Conservation (phyloP, 1,284 basidiomycete genomes). For the Phaffia rhodozyma region DNA sequence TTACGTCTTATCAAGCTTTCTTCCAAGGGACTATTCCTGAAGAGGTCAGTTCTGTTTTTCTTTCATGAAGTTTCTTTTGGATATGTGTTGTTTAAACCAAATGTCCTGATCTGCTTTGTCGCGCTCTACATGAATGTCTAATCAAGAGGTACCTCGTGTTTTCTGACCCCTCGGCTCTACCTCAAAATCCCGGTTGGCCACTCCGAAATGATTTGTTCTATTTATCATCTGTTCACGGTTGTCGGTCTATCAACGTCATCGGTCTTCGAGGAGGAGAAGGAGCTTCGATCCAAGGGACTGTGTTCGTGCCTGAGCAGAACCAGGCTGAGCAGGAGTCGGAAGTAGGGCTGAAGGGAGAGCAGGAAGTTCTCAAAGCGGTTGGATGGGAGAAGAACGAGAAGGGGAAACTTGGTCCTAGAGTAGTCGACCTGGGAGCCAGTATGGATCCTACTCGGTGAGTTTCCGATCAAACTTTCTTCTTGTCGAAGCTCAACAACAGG, state of each 20-base stretch:
- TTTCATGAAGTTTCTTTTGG: background rate
- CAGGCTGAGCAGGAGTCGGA: constrained; percentile 1
- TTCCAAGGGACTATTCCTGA: background rate
- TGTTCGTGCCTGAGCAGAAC: background rate
- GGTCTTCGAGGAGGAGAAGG: constrained; percentile 49
- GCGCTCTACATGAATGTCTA: background rate
- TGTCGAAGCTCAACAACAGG: background rate
- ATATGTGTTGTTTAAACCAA: background rate
- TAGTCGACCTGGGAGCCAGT: constrained; percentile 85
- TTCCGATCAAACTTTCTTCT: background rate
- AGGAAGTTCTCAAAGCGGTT: constrained; percentile 43
- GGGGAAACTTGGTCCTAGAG: constrained; percentile 72
- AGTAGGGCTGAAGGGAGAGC: constrained; percentile 18
- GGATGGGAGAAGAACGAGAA: constrained; percentile 90
- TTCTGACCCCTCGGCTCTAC: constrained; percentile 71
- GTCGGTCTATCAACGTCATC: constrained; percentile 51
- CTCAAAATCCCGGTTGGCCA: constrained; percentile 80
- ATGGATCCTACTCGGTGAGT: constrained; percentile 69
- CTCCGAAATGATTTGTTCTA: constrained; percentile 82
- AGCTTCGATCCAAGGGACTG: constrained; percentile 21
- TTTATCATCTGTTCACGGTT: constrained; percentile 48
- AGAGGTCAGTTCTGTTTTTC: background rate
- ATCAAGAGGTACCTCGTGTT: constrained; percentile 57
- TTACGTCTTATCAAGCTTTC: background rate
- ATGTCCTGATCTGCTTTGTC: background rate